Evolutionary conservation across 1,139 yeast species (phyloP).

Genomic region (Hyphopichia burtonii): DNA sequence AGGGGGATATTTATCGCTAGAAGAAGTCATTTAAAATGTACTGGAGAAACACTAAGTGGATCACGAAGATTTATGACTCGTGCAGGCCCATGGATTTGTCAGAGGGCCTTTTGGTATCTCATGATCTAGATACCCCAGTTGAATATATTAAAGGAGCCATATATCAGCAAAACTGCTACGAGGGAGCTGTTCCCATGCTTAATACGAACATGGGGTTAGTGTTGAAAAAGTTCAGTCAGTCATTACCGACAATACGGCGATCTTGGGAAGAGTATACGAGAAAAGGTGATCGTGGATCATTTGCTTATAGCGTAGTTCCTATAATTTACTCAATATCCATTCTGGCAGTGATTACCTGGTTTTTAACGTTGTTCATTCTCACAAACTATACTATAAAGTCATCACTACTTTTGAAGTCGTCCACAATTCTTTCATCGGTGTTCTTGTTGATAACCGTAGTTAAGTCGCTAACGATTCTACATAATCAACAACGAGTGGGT

Average conservation of each 20-base stretch:
- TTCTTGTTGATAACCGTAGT: constrained; percentile 54
- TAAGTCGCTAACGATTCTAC: constrained; percentile 42
- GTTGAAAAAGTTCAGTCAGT: constrained; percentile 21
- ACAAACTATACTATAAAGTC: constrained; percentile 61
- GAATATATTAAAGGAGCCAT: constrained; percentile 22
- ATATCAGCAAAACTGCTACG: constrained; percentile 39
- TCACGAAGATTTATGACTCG: constrained; percentile 26
- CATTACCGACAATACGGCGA: constrained; percentile 37
- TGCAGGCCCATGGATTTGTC: constrained; percentile 31
- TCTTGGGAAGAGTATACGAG: constrained; percentile 44
- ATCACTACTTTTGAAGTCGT: constrained; percentile 43
- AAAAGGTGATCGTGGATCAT: constrained; percentile 38
- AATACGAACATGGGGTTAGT: constrained; percentile 39
- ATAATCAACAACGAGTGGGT: constrained; percentile 55
- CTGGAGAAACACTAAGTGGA: constrained; percentile 35
- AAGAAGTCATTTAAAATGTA: constrained; percentile 28
- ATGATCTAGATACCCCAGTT: constrained; percentile 17
- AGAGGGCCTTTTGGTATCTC: constrained; percentile 37
- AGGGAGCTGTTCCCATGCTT: constrained; percentile 39
- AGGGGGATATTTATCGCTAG: too few relatives aligned
- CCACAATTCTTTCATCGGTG: constrained; percentile 49
- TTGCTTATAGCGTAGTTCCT: constrained; percentile 58
- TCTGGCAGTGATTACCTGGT: constrained; percentile 64
- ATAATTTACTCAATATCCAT: constrained; percentile 61
- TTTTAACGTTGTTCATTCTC: constrained; percentile 60